These are phyloP conservation scores for Theileria orientalis DNA, from an alignment of 169 alveolate genomes.

Conservation along the genomic window DNA sequence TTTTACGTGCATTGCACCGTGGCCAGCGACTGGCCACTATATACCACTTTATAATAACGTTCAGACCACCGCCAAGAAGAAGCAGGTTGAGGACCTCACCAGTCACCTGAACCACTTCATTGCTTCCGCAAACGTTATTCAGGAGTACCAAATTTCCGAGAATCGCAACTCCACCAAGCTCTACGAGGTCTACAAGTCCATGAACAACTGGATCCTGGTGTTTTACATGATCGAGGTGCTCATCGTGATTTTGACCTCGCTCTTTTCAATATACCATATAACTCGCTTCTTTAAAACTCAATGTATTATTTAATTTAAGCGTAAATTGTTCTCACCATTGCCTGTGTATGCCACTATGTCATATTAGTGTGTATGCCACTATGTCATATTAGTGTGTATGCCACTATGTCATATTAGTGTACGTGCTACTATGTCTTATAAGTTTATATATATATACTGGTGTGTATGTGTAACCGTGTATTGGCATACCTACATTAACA, in stretches of 20 bases:
- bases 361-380: neutral
- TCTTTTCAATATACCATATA: slow-evolving; percentile 68
- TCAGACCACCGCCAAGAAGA: slow-evolving; percentile 41
- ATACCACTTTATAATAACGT: neutral
- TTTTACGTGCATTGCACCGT: neutral
- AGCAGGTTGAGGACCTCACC: slow-evolving; percentile 29
- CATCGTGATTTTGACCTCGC: slow-evolving; percentile 58
- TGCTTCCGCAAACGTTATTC: slow-evolving; percentile 55
- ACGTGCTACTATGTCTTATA: neutral
- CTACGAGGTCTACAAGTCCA: slow-evolving; percentile 59
- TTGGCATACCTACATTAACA: too few species aligned
- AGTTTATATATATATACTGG: neutral
- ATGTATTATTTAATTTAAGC: slow-evolving; percentile 62
- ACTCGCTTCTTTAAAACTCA: slow-evolving; percentile 72
- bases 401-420: neutral
- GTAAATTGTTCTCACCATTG: too few species aligned
- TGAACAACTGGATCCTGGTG: slow-evolving; percentile 67
- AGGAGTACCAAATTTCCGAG: slow-evolving; percentile 63
- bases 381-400: neutral
- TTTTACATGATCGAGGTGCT: slow-evolving; percentile 66
- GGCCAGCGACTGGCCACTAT: neutral
- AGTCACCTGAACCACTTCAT: slow-evolving; percentile 29
- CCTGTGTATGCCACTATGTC: neutral
- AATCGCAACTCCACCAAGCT: slow-evolving; percentile 28
- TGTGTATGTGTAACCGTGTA: neutral